phyloP scores from a whole-genome alignment of 1,284 basidiomycete species.

The Leccinum insigne region DNA sequence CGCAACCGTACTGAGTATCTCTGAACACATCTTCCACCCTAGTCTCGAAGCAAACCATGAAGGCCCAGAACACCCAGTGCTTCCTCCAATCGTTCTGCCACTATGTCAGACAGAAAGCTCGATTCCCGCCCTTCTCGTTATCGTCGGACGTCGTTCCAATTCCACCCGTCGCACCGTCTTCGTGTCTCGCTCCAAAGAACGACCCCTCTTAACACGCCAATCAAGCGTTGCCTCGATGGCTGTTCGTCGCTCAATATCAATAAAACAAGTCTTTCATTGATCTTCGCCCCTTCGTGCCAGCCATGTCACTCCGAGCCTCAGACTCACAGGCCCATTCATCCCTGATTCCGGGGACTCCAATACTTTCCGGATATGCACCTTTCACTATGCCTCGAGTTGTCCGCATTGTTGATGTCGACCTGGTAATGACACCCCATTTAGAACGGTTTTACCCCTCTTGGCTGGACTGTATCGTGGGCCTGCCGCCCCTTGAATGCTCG shows the following conservation, averaged over 20 bases:
- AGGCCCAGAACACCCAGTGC: neutral
- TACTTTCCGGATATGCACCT: constrained; percentile 3
- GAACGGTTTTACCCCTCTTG: constrained; percentile 10
- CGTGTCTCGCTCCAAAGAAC: neutral
- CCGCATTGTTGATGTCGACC: constrained; percentile 15
- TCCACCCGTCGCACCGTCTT: neutral
- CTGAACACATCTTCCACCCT: neutral
- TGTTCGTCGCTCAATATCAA: constrained; percentile 19
- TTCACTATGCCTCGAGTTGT: constrained; percentile 21
- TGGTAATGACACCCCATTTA: neutral
- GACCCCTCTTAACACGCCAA: constrained; percentile 16
- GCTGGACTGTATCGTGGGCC: constrained; percentile 2
- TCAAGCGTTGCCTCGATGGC: constrained; percentile 24
- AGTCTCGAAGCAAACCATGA: neutral
- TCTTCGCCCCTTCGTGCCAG: constrained; percentile 10
- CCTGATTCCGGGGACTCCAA: constrained; percentile 6
- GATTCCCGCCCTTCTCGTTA: neutral
- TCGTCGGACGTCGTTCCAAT: neutral
- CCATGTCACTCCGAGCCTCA: constrained; percentile 4
- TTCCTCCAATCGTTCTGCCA: neutral
- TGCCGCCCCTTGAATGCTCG: neutral
- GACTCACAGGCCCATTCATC: constrained; percentile 5
- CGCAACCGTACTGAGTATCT: neutral
- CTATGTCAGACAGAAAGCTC: neutral
- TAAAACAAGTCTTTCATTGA: neutral